These are phyloP conservation scores for Ploettnerulaceae sp. DNA, from an alignment of 2,329 filamentous ascomycete species.

Conservation along the genomic window DNA sequence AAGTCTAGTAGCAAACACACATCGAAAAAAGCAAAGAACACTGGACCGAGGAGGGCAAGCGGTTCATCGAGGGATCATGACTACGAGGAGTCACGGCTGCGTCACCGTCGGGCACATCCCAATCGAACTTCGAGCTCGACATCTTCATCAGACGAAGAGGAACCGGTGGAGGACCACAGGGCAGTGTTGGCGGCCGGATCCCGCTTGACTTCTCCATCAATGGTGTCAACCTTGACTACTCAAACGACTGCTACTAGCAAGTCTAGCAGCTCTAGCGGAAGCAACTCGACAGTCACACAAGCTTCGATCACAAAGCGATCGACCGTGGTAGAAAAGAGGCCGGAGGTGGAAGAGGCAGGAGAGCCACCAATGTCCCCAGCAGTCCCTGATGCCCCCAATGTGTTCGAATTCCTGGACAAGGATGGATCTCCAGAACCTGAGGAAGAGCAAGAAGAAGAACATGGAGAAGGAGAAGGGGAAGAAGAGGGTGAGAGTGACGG, in stretches of 20 bases:
- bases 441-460: constrained; percentile 7
- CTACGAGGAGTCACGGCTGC: constrained; percentile 14
- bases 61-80: constrained; percentile 17
- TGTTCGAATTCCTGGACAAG: constrained; percentile 29
- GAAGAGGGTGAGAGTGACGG: constrained; percentile 11
- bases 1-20: constrained; percentile 21
- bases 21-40: constrained; percentile 23
- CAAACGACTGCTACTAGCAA: constrained; percentile 33
- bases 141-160: constrained; percentile 26
- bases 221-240: constrained; percentile 32
- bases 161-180: constrained; percentile 25
- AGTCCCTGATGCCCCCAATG: constrained; percentile 30
- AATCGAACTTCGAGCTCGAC: constrained; percentile 22
- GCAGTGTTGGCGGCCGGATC: constrained; percentile 25
- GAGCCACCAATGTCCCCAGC: constrained; percentile 30
- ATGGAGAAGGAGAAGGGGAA: constrained; percentile 8
- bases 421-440: constrained; percentile 12
- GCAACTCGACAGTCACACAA: constrained; percentile 39
- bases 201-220: constrained; percentile 32
- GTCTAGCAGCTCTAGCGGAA: constrained; percentile 39
- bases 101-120: constrained; percentile 20
- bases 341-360: constrained; percentile 20
- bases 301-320: constrained; percentile 28
- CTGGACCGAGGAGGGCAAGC: constrained; percentile 17
- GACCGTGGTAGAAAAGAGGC: constrained; percentile 16